Percentiles rank a stretch among this genome's conserved stretches.
phyloP scores from a whole-genome alignment of 148 eudicot genomes.

The Bassia scoparia region DNA sequence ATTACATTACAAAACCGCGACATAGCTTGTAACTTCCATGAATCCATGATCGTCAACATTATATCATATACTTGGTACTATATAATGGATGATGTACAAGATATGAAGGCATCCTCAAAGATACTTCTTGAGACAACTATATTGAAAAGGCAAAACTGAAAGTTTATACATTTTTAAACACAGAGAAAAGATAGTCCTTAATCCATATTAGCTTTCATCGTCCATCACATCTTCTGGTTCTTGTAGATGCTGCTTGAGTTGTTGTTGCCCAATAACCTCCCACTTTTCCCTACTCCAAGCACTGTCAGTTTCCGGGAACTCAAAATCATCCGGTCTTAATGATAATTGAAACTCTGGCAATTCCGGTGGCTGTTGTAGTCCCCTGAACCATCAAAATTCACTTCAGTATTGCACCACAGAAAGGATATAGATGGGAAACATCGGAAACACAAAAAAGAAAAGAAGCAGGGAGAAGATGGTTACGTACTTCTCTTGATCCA shows the following conservation, averaged over 20 bases:
- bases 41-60: neutral
- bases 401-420: neutral
- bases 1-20: neutral
- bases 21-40: neutral
- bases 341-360: conserved; percentile 91
- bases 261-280: conserved; percentile 49
- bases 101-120: neutral
- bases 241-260: conserved; percentile 53
- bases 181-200: neutral
- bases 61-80: neutral
- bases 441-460: neutral
- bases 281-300: conserved; percentile 58
- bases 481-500: conserved; percentile 81
- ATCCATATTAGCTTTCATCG: neutral
- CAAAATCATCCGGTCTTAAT: conserved; percentile 76
- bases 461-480: neutral
- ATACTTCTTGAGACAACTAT: conserved; percentile 5
- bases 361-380: conserved; percentile 59
- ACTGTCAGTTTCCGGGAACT: conserved; percentile 55
- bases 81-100: conserved; percentile 17
- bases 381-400: conserved; percentile 39
- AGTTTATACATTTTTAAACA: conserved; percentile 3
- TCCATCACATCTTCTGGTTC: conserved; percentile 37
- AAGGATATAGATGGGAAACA: neutral
- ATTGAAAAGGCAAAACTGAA: neutral